These are phyloP conservation scores for Scheffersomyces illinoinensis DNA, from an alignment of 1,139 yeast species.

Conservation along the genomic window DNA sequence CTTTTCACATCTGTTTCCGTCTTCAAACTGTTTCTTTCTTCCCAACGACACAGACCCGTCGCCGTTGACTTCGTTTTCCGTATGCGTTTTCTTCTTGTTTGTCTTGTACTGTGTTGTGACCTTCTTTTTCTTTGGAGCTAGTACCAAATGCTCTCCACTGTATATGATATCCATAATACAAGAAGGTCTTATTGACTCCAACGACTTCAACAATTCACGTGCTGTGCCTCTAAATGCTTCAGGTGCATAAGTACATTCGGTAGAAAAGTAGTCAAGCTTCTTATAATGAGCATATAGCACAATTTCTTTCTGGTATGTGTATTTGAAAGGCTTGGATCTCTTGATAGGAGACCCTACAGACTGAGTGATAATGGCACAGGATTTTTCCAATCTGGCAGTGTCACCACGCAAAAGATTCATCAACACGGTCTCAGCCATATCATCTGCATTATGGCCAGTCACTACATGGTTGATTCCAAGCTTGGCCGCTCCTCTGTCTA, in stretches of 20 bases:
- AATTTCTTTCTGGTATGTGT: slow-evolving; percentile 94
- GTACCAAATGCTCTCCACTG: slow-evolving; percentile 84
- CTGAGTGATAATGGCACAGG: slow-evolving; percentile 86
- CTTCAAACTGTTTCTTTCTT: slow-evolving; percentile 36
- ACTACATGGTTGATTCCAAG: slow-evolving; percentile 87
- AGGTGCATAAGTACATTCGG: slow-evolving; percentile 97
- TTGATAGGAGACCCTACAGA: slow-evolving; percentile 79
- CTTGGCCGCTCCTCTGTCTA: slow-evolving; percentile 94
- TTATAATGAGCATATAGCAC: slow-evolving; percentile 97
- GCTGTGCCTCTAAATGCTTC: slow-evolving; percentile 99
- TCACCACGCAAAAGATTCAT: slow-evolving; percentile 98
- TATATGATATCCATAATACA: slow-evolving; percentile 92
- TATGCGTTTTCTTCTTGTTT: slow-evolving; percentile 13
- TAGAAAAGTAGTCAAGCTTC: slow-evolving; percentile 90
- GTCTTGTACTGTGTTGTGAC: slow-evolving; percentile 30
- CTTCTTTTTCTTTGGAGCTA: slow-evolving; percentile 55
- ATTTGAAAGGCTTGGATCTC: slow-evolving; percentile 94
- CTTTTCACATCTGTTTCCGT: slow-evolving; percentile 76
- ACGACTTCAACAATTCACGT: slow-evolving; percentile 81
- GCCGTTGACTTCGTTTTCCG: slow-evolving; percentile 52
- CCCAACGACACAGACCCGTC: slow-evolving; percentile 60
- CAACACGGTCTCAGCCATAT: slow-evolving; percentile 96
- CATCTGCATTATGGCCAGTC: slow-evolving; percentile 99
- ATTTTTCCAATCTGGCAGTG: slow-evolving; percentile 84
- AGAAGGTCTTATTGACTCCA: slow-evolving; percentile 89